phyloP scores from a whole-genome alignment of 768 basidiomycete genomes.

The Suillus plorans region DNA sequence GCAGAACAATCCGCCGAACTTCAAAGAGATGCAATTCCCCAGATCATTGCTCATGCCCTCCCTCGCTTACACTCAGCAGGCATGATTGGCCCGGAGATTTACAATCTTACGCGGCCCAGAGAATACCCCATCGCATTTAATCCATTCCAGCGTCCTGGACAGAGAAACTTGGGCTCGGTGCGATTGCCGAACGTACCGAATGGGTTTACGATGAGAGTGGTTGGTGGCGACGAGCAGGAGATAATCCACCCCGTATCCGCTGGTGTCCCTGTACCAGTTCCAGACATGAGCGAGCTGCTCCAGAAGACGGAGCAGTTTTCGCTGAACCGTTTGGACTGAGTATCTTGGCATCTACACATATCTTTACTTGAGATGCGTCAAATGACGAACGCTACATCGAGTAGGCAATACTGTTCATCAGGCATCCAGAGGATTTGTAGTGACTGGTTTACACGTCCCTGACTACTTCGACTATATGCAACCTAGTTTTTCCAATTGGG shows the following conservation, averaged over 20 bases:
- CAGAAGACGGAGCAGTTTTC: constrained; percentile 18
- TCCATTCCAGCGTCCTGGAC: constrained; percentile 34
- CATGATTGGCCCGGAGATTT: constrained; percentile 20
- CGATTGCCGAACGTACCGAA: constrained; percentile 32
- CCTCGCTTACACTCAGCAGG: constrained; percentile 16
- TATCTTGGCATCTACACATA: background rate
- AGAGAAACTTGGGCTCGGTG: constrained; percentile 24
- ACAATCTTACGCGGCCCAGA: constrained; percentile 25
- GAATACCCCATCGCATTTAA: constrained; percentile 31
- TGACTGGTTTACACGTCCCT: background rate
- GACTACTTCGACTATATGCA: background rate
- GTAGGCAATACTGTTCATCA: background rate
- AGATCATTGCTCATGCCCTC: constrained; percentile 27
- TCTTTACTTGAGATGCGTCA: background rate
- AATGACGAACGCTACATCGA: background rate
- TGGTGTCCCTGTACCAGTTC: background rate
- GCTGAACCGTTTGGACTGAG: constrained; percentile 30
- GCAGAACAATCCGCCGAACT: constrained; percentile 37
- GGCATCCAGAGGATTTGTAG: background rate
- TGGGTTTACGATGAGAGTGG: constrained; percentile 30
- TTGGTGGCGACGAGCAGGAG: constrained; percentile 20
- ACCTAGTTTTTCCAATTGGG: background rate
- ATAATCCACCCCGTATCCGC: background rate
- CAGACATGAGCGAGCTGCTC: constrained; percentile 14
- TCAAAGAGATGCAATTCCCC: constrained; percentile 28